Evolutionary conservation across 345 rosid species (phyloP), one percentile per base, ranked within the genome.

Genomic region (Gossypium raimondii): DNA sequence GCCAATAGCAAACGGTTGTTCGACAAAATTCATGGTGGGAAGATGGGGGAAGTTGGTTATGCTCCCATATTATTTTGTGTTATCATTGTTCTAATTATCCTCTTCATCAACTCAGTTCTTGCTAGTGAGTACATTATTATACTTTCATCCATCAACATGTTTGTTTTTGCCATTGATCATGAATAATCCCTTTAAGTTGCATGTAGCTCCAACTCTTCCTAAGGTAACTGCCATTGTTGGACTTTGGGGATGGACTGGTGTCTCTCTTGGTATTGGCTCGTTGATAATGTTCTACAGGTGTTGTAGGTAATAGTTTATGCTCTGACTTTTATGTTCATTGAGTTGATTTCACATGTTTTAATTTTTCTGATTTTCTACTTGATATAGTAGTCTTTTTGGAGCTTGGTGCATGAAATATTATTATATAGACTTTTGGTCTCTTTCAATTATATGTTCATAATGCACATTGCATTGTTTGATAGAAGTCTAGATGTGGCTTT

Each of bases 201-300:
- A 38, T 82, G 74, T 78, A 95, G 98, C 94, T 81, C 83, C 94
- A 52, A 83, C 78, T 84, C 89, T 95, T 81, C 85, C 99, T 45
- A 91, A 84, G 85, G 83, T 93, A 69, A 93, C 98, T 80, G 97
- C 98, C 75, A 79, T 73, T 86, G 82, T 85, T 84, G 99, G 94
- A 73, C 82, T 93, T 68, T 93, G 98, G 98, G 91, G 89, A 60
- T 90, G 96, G 89, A 78, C 78, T 43, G 81, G 88, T 78, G 85
- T 93, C 76, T 89, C 98, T 75, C 70, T 87, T 51, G 90, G 91
- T 59, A 73, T 85, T 81, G 78, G 75, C 77, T 76, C 98, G 7
- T 83, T 95, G 74, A 47, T 90, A 60, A 78, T 88, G 85, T 86
- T 95, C 75, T 85, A 85, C 78, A 84, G 86, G 75, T 92, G 93